Percentiles rank a stretch among this genome's conserved stretches.
Conservation (phyloP, 108 stramenopile genomes). For the Asterionellopsis glacialis region DNA sequence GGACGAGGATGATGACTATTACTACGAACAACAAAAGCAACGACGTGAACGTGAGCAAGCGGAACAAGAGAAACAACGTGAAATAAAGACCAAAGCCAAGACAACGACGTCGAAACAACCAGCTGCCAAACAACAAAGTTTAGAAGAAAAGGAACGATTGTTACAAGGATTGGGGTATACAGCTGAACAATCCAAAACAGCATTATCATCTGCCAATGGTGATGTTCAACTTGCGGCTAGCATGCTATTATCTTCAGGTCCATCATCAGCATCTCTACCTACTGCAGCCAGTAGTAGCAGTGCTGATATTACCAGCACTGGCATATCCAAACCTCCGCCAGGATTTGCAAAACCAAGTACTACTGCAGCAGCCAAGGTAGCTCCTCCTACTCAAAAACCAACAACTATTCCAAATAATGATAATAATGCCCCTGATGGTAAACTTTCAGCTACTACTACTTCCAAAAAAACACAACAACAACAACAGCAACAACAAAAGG, state of each 20-base stretch:
- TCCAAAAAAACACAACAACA: conserved; percentile 1
- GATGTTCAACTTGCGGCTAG: conserved; percentile 8
- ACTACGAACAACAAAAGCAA: background rate
- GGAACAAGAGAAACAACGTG: background rate
- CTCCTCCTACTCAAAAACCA: conserved; percentile 5
- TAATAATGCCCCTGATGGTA: background rate
- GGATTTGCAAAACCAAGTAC: conserved; percentile 27
- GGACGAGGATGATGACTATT: conserved; percentile 51
- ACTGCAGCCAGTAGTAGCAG: background rate
- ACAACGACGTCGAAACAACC: conserved; percentile 12
- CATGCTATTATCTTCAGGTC: background rate
- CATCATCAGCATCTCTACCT: background rate
- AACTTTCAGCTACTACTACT: conserved; percentile 2
- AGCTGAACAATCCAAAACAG: conserved; percentile 1
- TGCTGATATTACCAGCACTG: background rate
- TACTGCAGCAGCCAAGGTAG: background rate
- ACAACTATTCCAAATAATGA: background rate
- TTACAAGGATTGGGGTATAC: conserved; percentile 9
- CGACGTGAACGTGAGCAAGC: background rate
- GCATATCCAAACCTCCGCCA: conserved; percentile 33
- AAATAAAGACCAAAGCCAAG: background rate
- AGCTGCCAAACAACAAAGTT: background rate
- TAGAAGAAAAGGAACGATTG: conserved; percentile 12
- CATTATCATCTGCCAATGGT: background rate
- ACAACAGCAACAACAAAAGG: conserved; percentile 12